A percentile compares a stretch with the other conserved stretches of the same genome.
Evolutionary conservation across 139 green algal genomes (phyloP).

Genomic region (Tetratostichococcus sp.): DNA sequence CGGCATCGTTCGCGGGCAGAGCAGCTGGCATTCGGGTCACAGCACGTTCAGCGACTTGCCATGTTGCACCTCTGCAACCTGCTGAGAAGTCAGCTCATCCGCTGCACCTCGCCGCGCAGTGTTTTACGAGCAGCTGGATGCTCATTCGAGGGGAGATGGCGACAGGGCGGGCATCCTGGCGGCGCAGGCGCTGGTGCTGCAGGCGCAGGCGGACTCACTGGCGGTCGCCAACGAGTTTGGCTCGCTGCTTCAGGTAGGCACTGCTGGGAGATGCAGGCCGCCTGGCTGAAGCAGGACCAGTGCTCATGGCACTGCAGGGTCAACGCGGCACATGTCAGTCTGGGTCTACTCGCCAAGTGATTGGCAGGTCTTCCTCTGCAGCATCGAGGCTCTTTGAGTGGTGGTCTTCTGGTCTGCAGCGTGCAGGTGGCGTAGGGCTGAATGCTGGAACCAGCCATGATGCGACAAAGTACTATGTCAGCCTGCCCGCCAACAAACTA

Average conservation of each 20-base stretch:
- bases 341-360: too few species aligned
- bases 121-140: slow-evolving; percentile 59
- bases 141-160: not conserved
- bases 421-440: slow-evolving; percentile 70
- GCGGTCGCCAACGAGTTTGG: slow-evolving; percentile 77
- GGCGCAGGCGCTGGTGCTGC: slow-evolving; percentile 13
- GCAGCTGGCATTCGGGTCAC: too few species aligned
- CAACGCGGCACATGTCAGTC: too few species aligned
- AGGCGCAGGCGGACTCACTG: slow-evolving; percentile 44
- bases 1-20: too few species aligned
- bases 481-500: slow-evolving; percentile 57
- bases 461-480: slow-evolving; percentile 65
- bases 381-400: too few species aligned
- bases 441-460: slow-evolving; percentile 87
- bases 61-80: too few species aligned
- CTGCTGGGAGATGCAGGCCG: too few species aligned
- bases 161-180: slow-evolving; percentile 16
- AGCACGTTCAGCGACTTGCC: too few species aligned
- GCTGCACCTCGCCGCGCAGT: slow-evolving; percentile 23
- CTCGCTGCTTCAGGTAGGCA: slow-evolving; percentile 32
- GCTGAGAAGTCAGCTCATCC: too few species aligned
- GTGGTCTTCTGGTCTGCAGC: not conserved
- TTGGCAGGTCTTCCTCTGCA: too few species aligned
- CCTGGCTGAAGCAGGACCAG: too few species aligned
- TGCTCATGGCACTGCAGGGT: too few species aligned